These are phyloP conservation scores for Apium graveolens DNA, from an alignment of 129 eudicot species.

Conservation along the genomic window DNA sequence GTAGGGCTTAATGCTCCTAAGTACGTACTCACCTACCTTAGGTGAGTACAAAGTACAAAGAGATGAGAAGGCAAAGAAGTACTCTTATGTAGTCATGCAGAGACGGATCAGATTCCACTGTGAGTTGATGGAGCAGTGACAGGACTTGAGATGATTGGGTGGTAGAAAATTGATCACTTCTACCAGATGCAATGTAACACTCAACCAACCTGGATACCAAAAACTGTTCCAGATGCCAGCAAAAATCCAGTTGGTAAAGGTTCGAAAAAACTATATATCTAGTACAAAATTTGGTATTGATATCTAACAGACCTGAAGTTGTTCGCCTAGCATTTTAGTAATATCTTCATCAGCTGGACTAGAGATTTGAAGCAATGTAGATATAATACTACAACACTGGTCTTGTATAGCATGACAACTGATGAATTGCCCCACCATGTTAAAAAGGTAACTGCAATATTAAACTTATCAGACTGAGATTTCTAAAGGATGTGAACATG, in stretches of 20 bases:
- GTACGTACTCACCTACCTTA: too few species aligned
- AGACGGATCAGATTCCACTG: constrained; percentile 70
- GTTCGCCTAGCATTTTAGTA: constrained; percentile 71
- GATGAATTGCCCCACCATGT: constrained; percentile 69
- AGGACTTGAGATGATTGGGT: constrained; percentile 51
- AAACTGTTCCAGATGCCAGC: constrained; percentile 40
- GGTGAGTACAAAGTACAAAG: too few species aligned
- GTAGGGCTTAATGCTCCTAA: too few species aligned
- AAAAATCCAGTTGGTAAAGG: constrained; percentile 8
- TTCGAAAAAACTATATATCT: neutral
- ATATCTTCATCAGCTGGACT: constrained; percentile 39
- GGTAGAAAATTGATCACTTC: constrained; percentile 26
- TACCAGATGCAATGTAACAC: constrained; percentile 42
- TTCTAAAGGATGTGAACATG: neutral
- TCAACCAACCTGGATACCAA: constrained; percentile 76
- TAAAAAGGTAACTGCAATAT: constrained; percentile 67
- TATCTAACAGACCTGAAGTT: constrained; percentile 59
- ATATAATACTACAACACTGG: constrained; percentile 71
- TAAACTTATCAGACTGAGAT: neutral
- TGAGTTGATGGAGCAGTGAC: constrained; percentile 68
- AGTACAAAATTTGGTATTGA: constrained; percentile 1
- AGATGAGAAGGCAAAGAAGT: constrained; percentile 17
- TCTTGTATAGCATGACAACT: constrained; percentile 54
- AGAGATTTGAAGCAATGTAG: constrained; percentile 55
- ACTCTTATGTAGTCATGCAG: constrained; percentile 75